Evolutionary conservation across 2,329 filamentous ascomycete genomes (phyloP), one percentile per base, ranked within the genome.

Genomic region (Colletotrichum shisoi): DNA sequence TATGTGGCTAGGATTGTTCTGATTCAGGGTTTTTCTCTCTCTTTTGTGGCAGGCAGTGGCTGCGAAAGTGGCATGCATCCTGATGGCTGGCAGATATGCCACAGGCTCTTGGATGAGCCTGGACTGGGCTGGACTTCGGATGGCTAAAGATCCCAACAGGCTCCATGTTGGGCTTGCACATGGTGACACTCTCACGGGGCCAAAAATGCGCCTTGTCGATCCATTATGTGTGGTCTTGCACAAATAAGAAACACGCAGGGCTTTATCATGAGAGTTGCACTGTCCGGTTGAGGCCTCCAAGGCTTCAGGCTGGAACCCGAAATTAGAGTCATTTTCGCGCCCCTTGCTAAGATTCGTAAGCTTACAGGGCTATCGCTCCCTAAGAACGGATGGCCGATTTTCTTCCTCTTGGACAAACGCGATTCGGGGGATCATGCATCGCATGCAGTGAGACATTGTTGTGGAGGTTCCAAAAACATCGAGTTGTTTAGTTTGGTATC

Each of bases 401-500:
- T 21, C 6, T 19, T 9, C 15, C 11, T 46, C 21, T 8, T 21
- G n/a, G 19, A 31, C 31, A 9, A 9, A 34, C n/a, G 39, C 13
- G 39, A 19, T 31, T 39, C 51, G 39, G 31, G 51, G 8, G 27
- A 15, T 58, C 17, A 13, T 48, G 56, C 31, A 46, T 45, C 15
- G 15, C 31, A 34, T 15, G 19, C 31, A 34, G 13, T 34, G 27
- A 51, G 19, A 21, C 21, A 19, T n/a, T 48, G 45, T 44, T 44
- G 39, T 31, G 52, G 21, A 27, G 48, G n/a, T 42, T 34, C 17
- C 19, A 42, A 11, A 63, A 56, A 52, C 46, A 67, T 51, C 46
- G 24, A 45, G 37, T 44, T 53, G 21, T 68, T 65, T 65, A 44
- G 62, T 56, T 68, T 65, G 54, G 56, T 67, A 67, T 67, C 57